Base-by-base conservation (phyloP, 2,329 filamentous ascomycete species). In the Neoarthrinium moseri region DNA sequence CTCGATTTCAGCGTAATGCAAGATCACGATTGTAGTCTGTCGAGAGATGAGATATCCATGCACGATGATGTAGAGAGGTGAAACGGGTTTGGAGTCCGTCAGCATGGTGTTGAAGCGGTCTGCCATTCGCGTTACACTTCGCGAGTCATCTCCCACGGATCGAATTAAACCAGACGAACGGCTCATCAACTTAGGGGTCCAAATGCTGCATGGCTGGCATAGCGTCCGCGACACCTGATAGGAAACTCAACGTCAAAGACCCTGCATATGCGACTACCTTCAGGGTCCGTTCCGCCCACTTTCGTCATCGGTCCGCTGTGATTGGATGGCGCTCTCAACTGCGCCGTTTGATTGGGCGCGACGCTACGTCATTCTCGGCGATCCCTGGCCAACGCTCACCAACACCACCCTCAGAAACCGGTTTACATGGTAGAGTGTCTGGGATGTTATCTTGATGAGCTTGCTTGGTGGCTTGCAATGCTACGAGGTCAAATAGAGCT, bases 331-430 rank as follows among this genome's bases (percentile, higher is more conserved):
- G 7, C 18, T 27, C 36, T 38, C 32, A 32, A 41, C 41, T 34
- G 20, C n/a, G 41, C 15, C 29, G 23, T 26, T 18, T 48, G 27
- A 48, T 48, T 48, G 41, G 41, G 10, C 20, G 18, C 21, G 24
- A 15, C n/a, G 34, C 43, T 49, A 49, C 47, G 47, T 49, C 47
- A 49, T 49, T 26, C 6, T 17, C 26, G 8, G 5, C 35, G 42
- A 45, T 43, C 42, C 18, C 10, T 26, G 26, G 10, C 24, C 17
- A 15, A 13, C 41, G 26, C 27, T 33, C 43, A 11, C 26, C 17
- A 33, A 41, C 41, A 41, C 15, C 21, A 22, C n/a, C 42, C 21
- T 18, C 15, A 43, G 34, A 48, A 49, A 49, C 47, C 30, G 47
- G 47, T 49, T 49, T 49, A 24, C 24, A 32, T 34, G 27, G 45